Evolutionary conservation across 352 stramenopile genomes (phyloP), one percentile per base, ranked within the genome.

Genomic region (Phytopythium boreale): DNA sequence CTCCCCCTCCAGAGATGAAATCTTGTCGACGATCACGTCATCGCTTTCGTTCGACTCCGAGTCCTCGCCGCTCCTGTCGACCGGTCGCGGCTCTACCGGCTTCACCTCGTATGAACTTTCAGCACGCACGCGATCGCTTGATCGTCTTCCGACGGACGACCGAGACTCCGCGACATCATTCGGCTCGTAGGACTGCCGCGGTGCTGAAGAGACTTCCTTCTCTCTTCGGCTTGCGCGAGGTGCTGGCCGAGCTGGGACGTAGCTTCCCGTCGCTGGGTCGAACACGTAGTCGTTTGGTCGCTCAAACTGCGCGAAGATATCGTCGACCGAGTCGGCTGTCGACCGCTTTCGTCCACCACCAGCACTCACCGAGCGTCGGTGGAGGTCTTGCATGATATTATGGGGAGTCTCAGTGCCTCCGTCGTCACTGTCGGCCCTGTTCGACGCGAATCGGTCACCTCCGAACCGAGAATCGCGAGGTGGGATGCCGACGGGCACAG

Each of bases 21-120:
- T 93, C 61, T 92, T 93, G 68, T 91, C 75, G 34, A 89, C 84
- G 59, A 93, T 93, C 49, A 85, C 83, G 22, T 86, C 84, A 14
- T 83, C 77, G 24, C 89, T 77, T 44, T 79, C 79, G 36, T 84
- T 61, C 56, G 56, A 61, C 2, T 61, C 56, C 4, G 52, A 59
- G 9, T 44, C 34, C 10, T 59, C 37, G 6, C n/a, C 52, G 4
- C n/a, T 34, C 11, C 10, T 17, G 12, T 29, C 11, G 19, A n/a
- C 2, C 1, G 1, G 8, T 2, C 14, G 31, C 27, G n/a, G 6
- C 12, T 58, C 52, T 6, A 29, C 37, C 26, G n/a, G 15, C 7
- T 51, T 49, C 15, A 12, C 34, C 4, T 44, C 34, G 1, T 41
- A 34, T 5, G 34, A 9, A 34, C 34, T 26, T 0, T 43, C 27